Conservation (phyloP, 192 early-diverging fungal species). For the Coemansia sp. region DNA sequence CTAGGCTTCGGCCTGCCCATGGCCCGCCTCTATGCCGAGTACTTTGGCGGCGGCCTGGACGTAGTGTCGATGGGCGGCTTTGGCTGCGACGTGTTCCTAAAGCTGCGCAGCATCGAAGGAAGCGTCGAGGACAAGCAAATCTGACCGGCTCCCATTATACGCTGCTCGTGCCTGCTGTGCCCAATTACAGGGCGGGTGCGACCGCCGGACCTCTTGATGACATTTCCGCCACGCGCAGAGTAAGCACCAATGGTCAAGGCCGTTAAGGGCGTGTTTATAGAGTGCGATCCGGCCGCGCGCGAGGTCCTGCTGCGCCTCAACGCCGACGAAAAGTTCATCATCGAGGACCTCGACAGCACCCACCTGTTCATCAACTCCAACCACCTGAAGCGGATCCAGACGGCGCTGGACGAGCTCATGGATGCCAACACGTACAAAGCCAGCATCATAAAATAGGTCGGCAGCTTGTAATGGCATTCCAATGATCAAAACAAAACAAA, state of each 20-base stretch:
- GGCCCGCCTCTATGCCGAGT: constrained; percentile 81
- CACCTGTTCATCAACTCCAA: constrained; percentile 70
- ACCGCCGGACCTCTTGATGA: background rate
- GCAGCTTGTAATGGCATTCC: background rate
- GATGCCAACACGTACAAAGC: constrained; percentile 68
- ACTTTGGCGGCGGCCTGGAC: constrained; percentile 88
- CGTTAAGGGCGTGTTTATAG: constrained; percentile 50
- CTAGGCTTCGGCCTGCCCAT: constrained; percentile 80
- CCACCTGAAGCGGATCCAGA: constrained; percentile 54
- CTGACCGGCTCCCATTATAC: background rate
- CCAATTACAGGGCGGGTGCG: background rate
- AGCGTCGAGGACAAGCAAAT: constrained; percentile 47
- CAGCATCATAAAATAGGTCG: constrained; percentile 15
- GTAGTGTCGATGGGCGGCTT: constrained; percentile 77
- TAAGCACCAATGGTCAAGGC: constrained; percentile 30
- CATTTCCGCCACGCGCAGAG: background rate
- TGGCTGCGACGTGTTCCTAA: constrained; percentile 90
- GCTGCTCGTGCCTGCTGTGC: no score
- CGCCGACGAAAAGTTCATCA: constrained; percentile 65
- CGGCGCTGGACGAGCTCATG: constrained; percentile 63
- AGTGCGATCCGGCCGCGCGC: constrained; percentile 74
- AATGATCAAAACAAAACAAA: background rate
- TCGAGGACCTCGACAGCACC: constrained; percentile 76
- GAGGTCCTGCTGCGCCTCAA: constrained; percentile 69
- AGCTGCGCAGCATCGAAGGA: constrained; percentile 78